Evolutionary conservation across 768 basidiomycete species (phyloP).

Genomic region (Punctularia strigosozonata): DNA sequence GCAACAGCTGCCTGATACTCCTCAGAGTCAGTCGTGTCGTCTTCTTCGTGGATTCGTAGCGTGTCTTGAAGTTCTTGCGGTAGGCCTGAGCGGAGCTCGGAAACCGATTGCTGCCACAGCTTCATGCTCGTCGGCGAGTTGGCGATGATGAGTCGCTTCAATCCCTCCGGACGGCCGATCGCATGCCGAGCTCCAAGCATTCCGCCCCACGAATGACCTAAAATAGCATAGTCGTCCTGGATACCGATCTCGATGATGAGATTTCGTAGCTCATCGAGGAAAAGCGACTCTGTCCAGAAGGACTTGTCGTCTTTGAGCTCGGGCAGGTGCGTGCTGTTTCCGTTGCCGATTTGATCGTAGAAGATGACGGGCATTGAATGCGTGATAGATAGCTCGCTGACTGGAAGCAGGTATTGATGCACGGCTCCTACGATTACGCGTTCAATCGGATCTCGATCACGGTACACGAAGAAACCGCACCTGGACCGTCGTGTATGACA

Average conservation of each 20-base stretch:
- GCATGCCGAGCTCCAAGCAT: constrained; percentile 34
- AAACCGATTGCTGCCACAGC: constrained; percentile 27
- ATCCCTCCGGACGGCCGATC: constrained; percentile 29
- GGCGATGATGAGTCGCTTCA: constrained; percentile 34
- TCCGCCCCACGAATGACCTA: constrained; percentile 50
- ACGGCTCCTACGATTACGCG: no score
- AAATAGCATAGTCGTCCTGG: constrained; percentile 25
- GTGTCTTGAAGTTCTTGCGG: constrained; percentile 27
- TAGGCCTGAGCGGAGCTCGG: constrained; percentile 21
- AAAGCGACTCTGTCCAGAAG: constrained; percentile 38
- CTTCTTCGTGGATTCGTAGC: constrained; percentile 32
- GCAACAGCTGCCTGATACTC: constrained; percentile 33
- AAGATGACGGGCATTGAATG: constrained; percentile 35
- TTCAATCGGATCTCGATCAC: no score
- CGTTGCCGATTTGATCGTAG: constrained; percentile 40
- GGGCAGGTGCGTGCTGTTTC: constrained; percentile 29
- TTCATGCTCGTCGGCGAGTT: constrained; percentile 32
- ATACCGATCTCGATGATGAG: constrained; percentile 31
- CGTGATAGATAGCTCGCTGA: no score
- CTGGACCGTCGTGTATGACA: no score
- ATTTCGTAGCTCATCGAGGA: constrained; percentile 42
- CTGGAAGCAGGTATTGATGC: no score
- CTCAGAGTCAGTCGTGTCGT: constrained; percentile 26
- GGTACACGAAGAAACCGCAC: no score
- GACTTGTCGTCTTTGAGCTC: no score